phyloP scores from a whole-genome alignment of 2,329 filamentous ascomycete genomes.

The Orbilia javanica region DNA sequence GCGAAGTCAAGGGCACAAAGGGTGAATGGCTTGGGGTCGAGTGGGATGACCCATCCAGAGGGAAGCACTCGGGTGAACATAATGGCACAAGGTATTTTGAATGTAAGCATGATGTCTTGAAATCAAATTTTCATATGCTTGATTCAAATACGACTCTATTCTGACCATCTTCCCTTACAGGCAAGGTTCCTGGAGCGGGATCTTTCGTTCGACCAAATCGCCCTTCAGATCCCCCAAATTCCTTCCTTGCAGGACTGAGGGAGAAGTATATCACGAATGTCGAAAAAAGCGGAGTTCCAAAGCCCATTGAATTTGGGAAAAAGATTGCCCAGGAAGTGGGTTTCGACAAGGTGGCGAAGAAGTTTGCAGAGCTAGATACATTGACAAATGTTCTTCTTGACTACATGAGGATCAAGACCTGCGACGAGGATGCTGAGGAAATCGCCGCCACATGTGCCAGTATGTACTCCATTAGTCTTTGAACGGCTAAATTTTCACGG shows the following conservation, averaged over 20 bases:
- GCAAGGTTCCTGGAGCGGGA: constrained; percentile 76
- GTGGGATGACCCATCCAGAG: constrained; percentile 88
- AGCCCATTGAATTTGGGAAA: constrained; percentile 77
- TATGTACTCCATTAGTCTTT: constrained; percentile 37
- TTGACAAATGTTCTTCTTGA: constrained; percentile 86
- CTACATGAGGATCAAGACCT: constrained; percentile 73
- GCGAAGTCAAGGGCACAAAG: constrained; percentile 79
- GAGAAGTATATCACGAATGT: constrained; percentile 79
- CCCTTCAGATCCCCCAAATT: constrained; percentile 75
- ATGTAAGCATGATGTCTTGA: constrained; percentile 71
- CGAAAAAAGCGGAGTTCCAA: constrained; percentile 63
- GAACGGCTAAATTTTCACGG: not conserved
- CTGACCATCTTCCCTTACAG: constrained; percentile 65
- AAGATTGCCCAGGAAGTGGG: constrained; percentile 95
- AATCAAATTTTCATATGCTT: constrained; percentile 14
- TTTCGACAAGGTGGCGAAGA: constrained; percentile 88
- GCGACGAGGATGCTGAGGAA: constrained; percentile 63
- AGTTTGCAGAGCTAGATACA: constrained; percentile 82
- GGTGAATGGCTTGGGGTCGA: constrained; percentile 93
- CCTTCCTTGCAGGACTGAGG: constrained; percentile 82
- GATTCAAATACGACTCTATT: not conserved
- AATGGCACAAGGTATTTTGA: constrained; percentile 83
- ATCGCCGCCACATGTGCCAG: constrained; percentile 72
- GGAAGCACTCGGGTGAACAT: constrained; percentile 90
- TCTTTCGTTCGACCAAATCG: constrained; percentile 88